Conservation (phyloP, 2,329 filamentous ascomycete species). For the Mycosphaerella sp. region DNA sequence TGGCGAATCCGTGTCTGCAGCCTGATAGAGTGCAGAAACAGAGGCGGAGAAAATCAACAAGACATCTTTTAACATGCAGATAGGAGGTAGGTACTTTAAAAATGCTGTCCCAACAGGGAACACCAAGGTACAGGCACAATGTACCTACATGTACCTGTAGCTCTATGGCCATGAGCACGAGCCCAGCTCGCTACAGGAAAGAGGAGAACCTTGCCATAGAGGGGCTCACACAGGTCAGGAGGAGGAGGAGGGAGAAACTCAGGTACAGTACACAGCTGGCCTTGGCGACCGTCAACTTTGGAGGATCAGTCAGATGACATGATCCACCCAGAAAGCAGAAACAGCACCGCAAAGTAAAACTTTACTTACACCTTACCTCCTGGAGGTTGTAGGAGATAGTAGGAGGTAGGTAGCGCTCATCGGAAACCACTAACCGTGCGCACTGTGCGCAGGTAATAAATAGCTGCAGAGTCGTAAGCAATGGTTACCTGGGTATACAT, state of each 20-base stretch:
- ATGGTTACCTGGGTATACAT: conserved; percentile 7
- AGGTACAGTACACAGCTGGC: neutral
- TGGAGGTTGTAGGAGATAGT: too few relatives aligned
- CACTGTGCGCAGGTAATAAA: neutral
- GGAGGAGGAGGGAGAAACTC: neutral
- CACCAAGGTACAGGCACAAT: too few relatives aligned
- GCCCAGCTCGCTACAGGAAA: neutral
- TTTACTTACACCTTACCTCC: too few relatives aligned
- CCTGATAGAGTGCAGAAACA: neutral
- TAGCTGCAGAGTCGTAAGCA: neutral
- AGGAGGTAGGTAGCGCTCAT: too few relatives aligned
- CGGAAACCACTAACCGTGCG: neutral
- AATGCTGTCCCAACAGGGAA: neutral
- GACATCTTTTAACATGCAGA: neutral
- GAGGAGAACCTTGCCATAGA: conserved; percentile 10
- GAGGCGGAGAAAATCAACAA: neutral
- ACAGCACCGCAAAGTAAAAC: neutral
- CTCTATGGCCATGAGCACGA: neutral
- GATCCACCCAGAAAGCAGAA: neutral
- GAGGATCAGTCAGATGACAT: too few relatives aligned
- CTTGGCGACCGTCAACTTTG: neutral
- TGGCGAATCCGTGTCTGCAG: conserved; percentile 15
- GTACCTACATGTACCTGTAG: too few relatives aligned
- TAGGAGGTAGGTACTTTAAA: too few relatives aligned
- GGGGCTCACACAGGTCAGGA: neutral